Evolutionary conservation across 2,329 filamentous ascomycete genomes (phyloP).

Genomic region (Talaromyces sp.): DNA sequence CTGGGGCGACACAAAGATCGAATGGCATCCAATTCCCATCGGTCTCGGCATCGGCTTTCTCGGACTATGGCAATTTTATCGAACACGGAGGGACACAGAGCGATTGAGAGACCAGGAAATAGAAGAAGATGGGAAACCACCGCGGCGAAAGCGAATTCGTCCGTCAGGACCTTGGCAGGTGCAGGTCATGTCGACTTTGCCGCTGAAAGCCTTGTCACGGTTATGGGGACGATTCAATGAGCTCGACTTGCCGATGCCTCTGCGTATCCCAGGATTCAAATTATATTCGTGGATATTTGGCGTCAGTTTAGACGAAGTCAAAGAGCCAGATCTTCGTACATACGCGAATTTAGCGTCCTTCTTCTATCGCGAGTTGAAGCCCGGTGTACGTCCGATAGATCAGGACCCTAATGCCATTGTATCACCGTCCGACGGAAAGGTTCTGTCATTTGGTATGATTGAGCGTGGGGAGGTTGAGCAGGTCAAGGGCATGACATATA

Average conservation of each 20-base stretch:
- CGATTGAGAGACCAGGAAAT: slow-evolving; percentile 47
- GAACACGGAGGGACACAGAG: slow-evolving; percentile 53
- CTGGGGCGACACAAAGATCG: slow-evolving; percentile 62
- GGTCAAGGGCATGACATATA: slow-evolving; percentile 98
- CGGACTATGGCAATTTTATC: slow-evolving; percentile 78
- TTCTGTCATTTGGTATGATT: slow-evolving; percentile 89
- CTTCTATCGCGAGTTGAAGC: slow-evolving; percentile 93
- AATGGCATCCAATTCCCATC: slow-evolving; percentile 89
- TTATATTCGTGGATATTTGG: slow-evolving; percentile 88
- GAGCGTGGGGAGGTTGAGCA: slow-evolving; percentile 94
- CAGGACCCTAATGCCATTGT: slow-evolving; percentile 74
- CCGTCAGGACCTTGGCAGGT: slow-evolving; percentile 91
- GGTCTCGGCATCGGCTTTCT: slow-evolving; percentile 81
- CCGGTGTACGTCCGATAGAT: slow-evolving; percentile 79
- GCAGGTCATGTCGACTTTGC: slow-evolving; percentile 87
- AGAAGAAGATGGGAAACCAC: slow-evolving; percentile 37
- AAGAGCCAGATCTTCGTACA: slow-evolving; percentile 79
- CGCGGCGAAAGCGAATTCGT: slow-evolving; percentile 61
- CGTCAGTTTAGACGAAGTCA: slow-evolving; percentile 83
- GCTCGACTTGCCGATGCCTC: slow-evolving; percentile 77
- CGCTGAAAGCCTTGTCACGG: slow-evolving; percentile 83
- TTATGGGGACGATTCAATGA: slow-evolving; percentile 92
- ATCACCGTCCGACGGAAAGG: slow-evolving; percentile 83
- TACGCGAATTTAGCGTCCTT: slow-evolving; percentile 94
- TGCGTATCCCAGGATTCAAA: slow-evolving; percentile 85